These are phyloP conservation scores for Saccharum officinarum DNA, from an alignment of 176 grass and related monocot species.

Conservation along the genomic window DNA sequence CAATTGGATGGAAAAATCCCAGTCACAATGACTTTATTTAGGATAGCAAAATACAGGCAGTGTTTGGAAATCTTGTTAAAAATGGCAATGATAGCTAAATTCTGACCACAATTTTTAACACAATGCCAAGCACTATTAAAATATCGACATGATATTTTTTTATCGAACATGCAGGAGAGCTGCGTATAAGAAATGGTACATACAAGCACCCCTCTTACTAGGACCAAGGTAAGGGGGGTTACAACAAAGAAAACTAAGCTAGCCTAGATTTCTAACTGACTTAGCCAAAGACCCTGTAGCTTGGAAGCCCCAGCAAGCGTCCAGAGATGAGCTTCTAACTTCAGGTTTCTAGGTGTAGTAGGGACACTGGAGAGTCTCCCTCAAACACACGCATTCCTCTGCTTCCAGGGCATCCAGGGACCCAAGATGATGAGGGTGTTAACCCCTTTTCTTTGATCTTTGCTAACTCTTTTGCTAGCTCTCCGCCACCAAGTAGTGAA, in stretches of 20 bases:
- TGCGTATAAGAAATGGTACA: not conserved
- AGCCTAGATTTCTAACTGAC: not conserved
- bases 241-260: not conserved
- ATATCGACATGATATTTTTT: not conserved
- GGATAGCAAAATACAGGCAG: not conserved
- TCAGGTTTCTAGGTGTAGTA: not conserved
- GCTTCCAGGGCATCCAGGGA: not conserved
- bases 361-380: not conserved
- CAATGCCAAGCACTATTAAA: slow-evolving; percentile 5
- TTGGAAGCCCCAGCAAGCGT: not conserved
- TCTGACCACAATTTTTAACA: slow-evolving; percentile 15
- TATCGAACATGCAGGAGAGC: not conserved
- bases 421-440: not conserved
- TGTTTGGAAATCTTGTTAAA: not conserved
- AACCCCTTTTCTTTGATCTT: not conserved
- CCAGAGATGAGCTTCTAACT: not conserved
- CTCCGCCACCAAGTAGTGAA: not conserved
- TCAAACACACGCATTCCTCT: not conserved
- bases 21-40: not conserved
- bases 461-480: not conserved
- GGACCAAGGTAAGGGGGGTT: not conserved
- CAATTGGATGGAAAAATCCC: slow-evolving; percentile 3
- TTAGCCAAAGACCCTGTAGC: not conserved
- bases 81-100: not conserved
- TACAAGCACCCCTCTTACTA: not conserved